Evolutionary conservation across 2,329 filamentous ascomycete genomes (phyloP), one percentile per base, ranked within the genome.

Genomic region (Aspergillus sp.): DNA sequence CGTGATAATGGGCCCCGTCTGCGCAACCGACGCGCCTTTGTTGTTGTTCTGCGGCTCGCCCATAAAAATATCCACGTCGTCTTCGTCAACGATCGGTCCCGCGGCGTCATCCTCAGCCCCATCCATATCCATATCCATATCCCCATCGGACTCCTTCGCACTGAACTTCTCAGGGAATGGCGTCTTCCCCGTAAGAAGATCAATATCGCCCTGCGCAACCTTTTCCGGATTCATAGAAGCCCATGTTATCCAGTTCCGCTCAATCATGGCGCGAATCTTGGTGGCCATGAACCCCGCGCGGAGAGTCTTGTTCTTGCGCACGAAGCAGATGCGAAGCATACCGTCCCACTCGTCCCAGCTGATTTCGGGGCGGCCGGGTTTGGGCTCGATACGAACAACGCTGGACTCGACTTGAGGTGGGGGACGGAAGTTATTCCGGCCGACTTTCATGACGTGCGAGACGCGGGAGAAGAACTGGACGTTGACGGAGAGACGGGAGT

Each of bases 291-390:
- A 93, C 55, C 84, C 87, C 2, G 90, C 88, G 41, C 91, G 81
- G 55, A 96, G 78, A 1, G 90, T 95, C 75, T 93, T 91, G 77
- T 98, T 98, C 79, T 96, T 95, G 65, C 95, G 82, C 52, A 90
- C 87, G 66, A 96, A 96, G 60, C 87, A 86, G 41, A 96, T 86
- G 51, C 91, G 82, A 61, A 98, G 76, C 71, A 98, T 81, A 9
- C 93, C 93, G 70, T 98, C 93, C 88, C 93, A 97, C 75, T 98
- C 95, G 53, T 96, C 91, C 76, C 93, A 98, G 71, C 87, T 90
- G 63, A 98, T 93, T 66, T 91, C 88, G 53, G 93, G 93, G 39
- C 91, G 80, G 11, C 92, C 92, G 39, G 85, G 83, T 79, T 97
- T 96, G 21, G 92, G 92, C 70, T 93, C 90, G 64, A 97, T 89